phyloP scores from a whole-genome alignment of 2,329 filamentous ascomycete genomes.

The Cytospora paraplurivora region DNA sequence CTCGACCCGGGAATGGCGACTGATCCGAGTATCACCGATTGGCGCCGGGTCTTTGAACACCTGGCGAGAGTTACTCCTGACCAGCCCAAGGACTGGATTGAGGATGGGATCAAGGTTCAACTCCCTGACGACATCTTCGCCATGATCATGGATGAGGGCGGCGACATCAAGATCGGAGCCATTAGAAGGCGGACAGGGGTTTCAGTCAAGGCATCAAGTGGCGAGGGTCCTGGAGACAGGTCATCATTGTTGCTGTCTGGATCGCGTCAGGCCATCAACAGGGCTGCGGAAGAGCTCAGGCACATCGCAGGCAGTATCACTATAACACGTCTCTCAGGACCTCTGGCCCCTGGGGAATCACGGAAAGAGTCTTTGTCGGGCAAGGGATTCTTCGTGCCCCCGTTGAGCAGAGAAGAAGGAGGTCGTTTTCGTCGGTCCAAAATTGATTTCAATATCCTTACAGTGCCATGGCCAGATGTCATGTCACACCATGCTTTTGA shows the following conservation, averaged over 20 bases:
- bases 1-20: neutral
- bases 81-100: conserved; percentile 18
- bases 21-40: conserved; percentile 36
- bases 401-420: conserved; percentile 24
- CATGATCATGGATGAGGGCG: conserved; percentile 22
- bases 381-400: conserved; percentile 16
- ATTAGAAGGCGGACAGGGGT: conserved; percentile 35
- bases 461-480: conserved; percentile 5
- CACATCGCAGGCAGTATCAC: conserved; percentile 28
- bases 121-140: conserved; percentile 31
- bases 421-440: neutral
- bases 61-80: conserved; percentile 42
- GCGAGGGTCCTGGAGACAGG: conserved; percentile 12
- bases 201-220: conserved; percentile 32
- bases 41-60: conserved; percentile 43
- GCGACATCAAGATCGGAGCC: conserved; percentile 34
- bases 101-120: conserved; percentile 34
- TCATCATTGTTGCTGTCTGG: conserved; percentile 36
- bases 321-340: conserved; percentile 25
- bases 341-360: conserved; percentile 5
- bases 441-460: conserved; percentile 12
- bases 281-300: conserved; percentile 33
- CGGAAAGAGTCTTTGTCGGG: conserved; percentile 4
- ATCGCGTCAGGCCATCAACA: conserved; percentile 27
- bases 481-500: conserved; percentile 40